phyloP scores from a whole-genome alignment of 1,139 yeast genomes.

The Kodamaea derodonti region DNA sequence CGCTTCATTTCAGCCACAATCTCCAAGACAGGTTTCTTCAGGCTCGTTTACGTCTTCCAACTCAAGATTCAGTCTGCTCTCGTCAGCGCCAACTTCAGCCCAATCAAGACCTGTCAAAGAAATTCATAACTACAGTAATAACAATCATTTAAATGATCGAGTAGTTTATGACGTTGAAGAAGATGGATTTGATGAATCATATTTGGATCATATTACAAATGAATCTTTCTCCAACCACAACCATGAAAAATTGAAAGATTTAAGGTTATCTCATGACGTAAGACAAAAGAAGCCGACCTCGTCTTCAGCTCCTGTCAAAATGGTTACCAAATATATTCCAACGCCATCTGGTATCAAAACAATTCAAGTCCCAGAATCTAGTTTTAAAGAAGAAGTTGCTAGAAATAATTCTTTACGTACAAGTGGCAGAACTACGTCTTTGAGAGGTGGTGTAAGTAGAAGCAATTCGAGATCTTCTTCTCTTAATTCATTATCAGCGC shows the following conservation, averaged over 20 bases:
- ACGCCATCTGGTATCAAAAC: slow-evolving; percentile 46
- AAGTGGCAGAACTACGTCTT: slow-evolving; percentile 26
- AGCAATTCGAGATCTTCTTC: slow-evolving; percentile 5
- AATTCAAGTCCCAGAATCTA: slow-evolving; percentile 44
- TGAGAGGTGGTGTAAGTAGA: slow-evolving; percentile 6
- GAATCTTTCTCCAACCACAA: slow-evolving; percentile 10
- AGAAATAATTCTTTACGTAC: slow-evolving; percentile 41
- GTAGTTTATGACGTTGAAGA: slow-evolving; percentile 24
- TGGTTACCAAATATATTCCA: slow-evolving; percentile 48
- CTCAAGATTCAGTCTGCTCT: slow-evolving; percentile 5
- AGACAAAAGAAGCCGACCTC: background rate
- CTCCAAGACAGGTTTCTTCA: slow-evolving; percentile 5
- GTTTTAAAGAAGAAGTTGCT: slow-evolving; percentile 36
- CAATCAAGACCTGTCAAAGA: slow-evolving; percentile 7
- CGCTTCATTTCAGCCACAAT: background rate
- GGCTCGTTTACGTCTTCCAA: slow-evolving; percentile 14
- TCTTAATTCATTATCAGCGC: slow-evolving; percentile 5
- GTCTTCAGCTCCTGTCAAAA: slow-evolving; percentile 19
- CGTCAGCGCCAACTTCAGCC: slow-evolving; percentile 6
- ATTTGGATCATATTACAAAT: slow-evolving; percentile 26
- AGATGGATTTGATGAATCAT: slow-evolving; percentile 28
- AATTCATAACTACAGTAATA: slow-evolving; percentile 4
- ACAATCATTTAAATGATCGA: slow-evolving; percentile 3
- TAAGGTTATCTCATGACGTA: slow-evolving; percentile 8
- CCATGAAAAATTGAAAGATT: slow-evolving; percentile 13